phyloP scores from a whole-genome alignment of 768 basidiomycete genomes.

The Pleurotus djamor region DNA sequence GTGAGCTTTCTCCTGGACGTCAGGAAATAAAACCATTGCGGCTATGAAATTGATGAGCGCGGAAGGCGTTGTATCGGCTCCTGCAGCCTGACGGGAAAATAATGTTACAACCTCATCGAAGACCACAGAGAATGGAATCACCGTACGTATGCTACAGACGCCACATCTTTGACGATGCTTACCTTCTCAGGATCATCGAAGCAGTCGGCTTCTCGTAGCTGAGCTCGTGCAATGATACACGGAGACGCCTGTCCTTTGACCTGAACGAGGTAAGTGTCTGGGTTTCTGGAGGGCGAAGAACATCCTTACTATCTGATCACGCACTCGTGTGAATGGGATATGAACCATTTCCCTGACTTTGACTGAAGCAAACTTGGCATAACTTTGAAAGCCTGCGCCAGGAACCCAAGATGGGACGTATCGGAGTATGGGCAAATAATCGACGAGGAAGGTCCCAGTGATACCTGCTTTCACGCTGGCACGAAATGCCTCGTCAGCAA shows the following conservation, averaged over 20 bases:
- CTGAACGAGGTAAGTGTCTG: too few species aligned
- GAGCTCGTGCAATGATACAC: too few species aligned
- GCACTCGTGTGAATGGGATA: too few species aligned
- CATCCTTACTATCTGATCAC: too few species aligned
- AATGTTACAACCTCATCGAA: too few species aligned
- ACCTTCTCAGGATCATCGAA: too few species aligned
- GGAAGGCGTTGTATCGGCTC: constrained; percentile 23
- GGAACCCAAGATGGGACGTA: constrained; percentile 34
- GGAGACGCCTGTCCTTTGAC: too few species aligned
- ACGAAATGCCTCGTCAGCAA: constrained; percentile 23
- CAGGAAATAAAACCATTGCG: constrained; percentile 25
- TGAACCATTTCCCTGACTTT: too few species aligned
- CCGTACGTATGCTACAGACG: too few species aligned
- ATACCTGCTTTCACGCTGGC: constrained; percentile 21
- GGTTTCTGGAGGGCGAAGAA: too few species aligned
- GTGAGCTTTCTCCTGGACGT: constrained; percentile 24
- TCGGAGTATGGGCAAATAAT: constrained; percentile 25
- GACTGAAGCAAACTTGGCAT: constrained; percentile 16
- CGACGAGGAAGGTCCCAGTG: constrained; percentile 29
- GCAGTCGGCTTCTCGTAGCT: too few species aligned
- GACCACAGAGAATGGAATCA: background rate
- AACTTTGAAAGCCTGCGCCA: constrained; percentile 28
- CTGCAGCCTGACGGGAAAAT: constrained; percentile 12
- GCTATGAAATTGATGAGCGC: constrained; percentile 21
- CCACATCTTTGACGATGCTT: too few species aligned